Evolutionary conservation across 2,329 filamentous ascomycete genomes (phyloP).

Genomic region (Aureobasidium sp.): DNA sequence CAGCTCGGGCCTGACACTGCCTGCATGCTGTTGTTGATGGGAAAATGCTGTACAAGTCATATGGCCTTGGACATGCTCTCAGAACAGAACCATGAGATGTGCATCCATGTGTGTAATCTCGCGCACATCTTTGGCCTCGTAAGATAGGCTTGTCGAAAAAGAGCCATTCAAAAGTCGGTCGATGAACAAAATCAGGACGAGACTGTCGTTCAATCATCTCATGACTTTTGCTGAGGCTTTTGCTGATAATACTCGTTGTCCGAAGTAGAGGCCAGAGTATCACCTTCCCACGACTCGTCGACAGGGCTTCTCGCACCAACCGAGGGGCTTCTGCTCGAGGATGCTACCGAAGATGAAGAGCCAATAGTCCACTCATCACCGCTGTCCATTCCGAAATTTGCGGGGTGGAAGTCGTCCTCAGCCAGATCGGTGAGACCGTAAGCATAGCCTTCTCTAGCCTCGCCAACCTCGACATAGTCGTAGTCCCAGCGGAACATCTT

Average conservation of each 20-base stretch:
- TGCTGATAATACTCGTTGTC: constrained; percentile 31
- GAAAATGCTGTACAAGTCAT: background rate
- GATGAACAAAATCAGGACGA: background rate
- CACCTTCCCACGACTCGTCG: constrained; percentile 55
- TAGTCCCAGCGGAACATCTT: constrained; percentile 93
- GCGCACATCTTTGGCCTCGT: constrained; percentile 4
- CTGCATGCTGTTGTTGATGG: background rate
- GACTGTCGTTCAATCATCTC: background rate
- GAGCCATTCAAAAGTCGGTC: background rate
- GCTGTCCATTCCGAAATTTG: constrained; percentile 51
- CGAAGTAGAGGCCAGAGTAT: constrained; percentile 44
- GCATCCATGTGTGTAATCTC: background rate
- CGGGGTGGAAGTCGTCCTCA: constrained; percentile 44
- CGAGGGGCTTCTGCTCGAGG: constrained; percentile 54
- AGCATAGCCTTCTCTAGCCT: constrained; percentile 47
- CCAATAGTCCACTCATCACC: constrained; percentile 81
- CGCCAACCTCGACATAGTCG: constrained; percentile 82
- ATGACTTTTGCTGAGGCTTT: constrained; percentile 9
- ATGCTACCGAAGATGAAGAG: constrained; percentile 70
- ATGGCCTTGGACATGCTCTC: background rate
- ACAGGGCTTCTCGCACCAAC: constrained; percentile 40
- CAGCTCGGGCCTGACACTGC: too few relatives aligned
- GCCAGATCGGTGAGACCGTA: constrained; percentile 50
- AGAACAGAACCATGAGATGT: background rate
- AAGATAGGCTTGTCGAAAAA: too few relatives aligned